A percentile compares a stretch with the other conserved stretches of the same genome.
Evolutionary conservation across 305 asterid genomes (phyloP).

Genomic region (Stenogyne calaminthoides): DNA sequence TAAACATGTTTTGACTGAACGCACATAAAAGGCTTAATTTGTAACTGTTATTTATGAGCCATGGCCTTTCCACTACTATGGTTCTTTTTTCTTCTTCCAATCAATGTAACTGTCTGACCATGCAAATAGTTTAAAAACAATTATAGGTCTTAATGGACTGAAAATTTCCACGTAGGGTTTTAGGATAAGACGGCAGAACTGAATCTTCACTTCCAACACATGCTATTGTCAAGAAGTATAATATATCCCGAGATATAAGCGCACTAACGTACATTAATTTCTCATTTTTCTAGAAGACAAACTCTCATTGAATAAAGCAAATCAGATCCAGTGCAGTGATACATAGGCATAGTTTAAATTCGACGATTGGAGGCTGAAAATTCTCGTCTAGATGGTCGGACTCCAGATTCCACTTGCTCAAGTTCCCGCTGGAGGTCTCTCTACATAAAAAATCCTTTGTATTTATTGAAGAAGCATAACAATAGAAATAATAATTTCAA

Average conservation of each 20-base stretch:
- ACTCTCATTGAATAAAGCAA: neutral
- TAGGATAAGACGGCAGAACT: neutral
- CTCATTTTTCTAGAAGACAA: neutral
- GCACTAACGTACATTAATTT: neutral
- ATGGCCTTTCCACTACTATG: neutral
- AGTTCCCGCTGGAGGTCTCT: conserved; percentile 96
- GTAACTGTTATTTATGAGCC: neutral
- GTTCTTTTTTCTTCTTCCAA: neutral
- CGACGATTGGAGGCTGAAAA: conserved; percentile 63
- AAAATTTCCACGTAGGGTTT: neutral
- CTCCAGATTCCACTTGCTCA: conserved; percentile 90
- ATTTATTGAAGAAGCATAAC: conserved; percentile 11
- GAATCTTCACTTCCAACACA: neutral
- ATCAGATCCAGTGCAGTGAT: neutral
- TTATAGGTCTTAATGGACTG: conserved; percentile 13
- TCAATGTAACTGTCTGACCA: neutral
- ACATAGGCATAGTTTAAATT: conserved; percentile 17
- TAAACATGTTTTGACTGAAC: neutral
- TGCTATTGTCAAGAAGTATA: conserved; percentile 5
- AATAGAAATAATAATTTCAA: neutral
- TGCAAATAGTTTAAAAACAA: neutral
- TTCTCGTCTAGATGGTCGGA: conserved; percentile 79
- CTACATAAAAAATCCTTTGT: conserved; percentile 40
- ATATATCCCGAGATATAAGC: neutral
- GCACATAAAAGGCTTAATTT: neutral